phyloP scores from a whole-genome alignment of 2,329 filamentous ascomycete species.

The Fusarium protoensiforme region DNA sequence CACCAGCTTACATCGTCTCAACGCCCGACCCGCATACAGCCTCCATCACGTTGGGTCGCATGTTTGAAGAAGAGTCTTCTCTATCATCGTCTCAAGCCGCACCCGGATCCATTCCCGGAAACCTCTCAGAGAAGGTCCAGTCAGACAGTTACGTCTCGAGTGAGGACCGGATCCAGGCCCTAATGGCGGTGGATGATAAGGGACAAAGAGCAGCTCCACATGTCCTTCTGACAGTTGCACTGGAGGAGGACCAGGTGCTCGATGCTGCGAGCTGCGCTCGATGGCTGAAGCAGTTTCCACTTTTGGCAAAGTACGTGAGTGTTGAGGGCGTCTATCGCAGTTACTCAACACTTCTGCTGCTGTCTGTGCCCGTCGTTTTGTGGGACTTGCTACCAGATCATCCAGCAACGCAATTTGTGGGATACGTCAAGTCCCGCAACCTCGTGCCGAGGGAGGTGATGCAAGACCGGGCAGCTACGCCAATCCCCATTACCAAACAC shows the following conservation, averaged over 20 bases:
- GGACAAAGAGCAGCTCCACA: slow-evolving; percentile 38
- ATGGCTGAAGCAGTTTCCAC: slow-evolving; percentile 44
- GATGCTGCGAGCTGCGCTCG: slow-evolving; percentile 40
- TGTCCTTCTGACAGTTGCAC: slow-evolving; percentile 39
- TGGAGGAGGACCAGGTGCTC: slow-evolving; percentile 41
- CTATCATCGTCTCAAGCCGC: slow-evolving; percentile 33
- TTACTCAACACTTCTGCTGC: slow-evolving; percentile 39
- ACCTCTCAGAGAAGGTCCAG: slow-evolving; percentile 38
- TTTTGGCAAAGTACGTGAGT: slow-evolving; percentile 39
- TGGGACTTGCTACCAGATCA: slow-evolving; percentile 41
- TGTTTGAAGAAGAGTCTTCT: slow-evolving; percentile 36
- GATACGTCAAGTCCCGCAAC: slow-evolving; percentile 41
- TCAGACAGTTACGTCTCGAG: slow-evolving; percentile 30
- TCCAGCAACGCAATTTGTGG: slow-evolving; percentile 42
- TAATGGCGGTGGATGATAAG: slow-evolving; percentile 33
- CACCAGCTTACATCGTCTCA: slow-evolving; percentile 41
- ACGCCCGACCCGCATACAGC: slow-evolving; percentile 40
- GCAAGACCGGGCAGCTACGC: slow-evolving; percentile 21
- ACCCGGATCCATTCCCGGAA: slow-evolving; percentile 30
- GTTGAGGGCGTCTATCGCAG: slow-evolving; percentile 40
- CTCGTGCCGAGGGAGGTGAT: slow-evolving; percentile 23
- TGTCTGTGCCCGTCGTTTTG: slow-evolving; percentile 42
- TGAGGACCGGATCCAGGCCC: slow-evolving; percentile 38
- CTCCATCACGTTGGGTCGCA: slow-evolving; percentile 38
- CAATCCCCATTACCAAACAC: slow-evolving; percentile 38